phyloP scores from a whole-genome alignment of 768 basidiomycete species.

The Calocera viscosa region DNA sequence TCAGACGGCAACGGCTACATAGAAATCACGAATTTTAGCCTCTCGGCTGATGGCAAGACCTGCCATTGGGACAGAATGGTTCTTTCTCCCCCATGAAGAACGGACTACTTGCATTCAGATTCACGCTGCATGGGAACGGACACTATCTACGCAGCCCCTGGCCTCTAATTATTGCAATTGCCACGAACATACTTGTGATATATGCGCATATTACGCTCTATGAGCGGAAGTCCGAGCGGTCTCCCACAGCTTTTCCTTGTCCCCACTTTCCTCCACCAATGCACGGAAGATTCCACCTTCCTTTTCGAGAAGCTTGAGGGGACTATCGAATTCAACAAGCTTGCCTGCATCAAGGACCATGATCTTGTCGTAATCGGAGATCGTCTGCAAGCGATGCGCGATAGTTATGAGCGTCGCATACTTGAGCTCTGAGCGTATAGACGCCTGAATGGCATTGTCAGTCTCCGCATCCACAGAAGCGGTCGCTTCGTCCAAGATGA shows the following conservation, averaged over 20 bases:
- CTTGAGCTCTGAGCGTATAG: conserved; percentile 37
- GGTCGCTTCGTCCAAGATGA: conserved; percentile 21
- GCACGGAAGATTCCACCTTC: not conserved
- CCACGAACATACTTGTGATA: not conserved
- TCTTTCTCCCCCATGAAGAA: too few species aligned
- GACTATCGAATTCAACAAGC: not conserved
- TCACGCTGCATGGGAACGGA: too few species aligned
- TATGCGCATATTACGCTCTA: not conserved
- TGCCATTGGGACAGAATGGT: too few species aligned
- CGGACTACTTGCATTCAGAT: too few species aligned
- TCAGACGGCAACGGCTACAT: too few species aligned
- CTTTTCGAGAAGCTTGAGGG: not conserved
- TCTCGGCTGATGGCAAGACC: too few species aligned
- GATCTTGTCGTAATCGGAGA: conserved; percentile 52
- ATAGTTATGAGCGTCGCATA: conserved; percentile 43
- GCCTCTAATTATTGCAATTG: too few species aligned
- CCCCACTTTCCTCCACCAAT: not conserved
- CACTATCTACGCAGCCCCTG: too few species aligned
- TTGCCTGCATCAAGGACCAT: conserved; percentile 15
- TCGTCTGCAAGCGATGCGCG: conserved; percentile 45
- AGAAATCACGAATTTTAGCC: too few species aligned
- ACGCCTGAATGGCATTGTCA: conserved; percentile 30
- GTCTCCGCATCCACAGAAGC: conserved; percentile 28
- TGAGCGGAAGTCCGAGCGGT: not conserved
- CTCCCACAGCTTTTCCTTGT: conserved; percentile 3